Evolutionary conservation across 306 rosid species (phyloP).

Genomic region (Ziziphus jujuba): DNA sequence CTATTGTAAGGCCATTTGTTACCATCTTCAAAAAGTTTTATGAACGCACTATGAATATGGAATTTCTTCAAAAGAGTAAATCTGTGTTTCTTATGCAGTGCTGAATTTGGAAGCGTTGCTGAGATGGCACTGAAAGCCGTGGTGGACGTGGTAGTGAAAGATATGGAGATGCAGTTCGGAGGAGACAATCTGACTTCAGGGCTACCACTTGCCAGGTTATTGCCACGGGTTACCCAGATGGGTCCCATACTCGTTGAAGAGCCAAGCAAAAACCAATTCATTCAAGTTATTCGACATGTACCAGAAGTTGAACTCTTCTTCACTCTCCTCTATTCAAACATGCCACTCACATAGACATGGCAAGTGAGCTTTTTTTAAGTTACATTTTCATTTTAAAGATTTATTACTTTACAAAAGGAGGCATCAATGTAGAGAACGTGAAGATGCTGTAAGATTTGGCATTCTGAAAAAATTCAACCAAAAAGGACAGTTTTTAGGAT

Average conservation of each 20-base stretch:
- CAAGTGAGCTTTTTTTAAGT: slow-evolving; percentile 22
- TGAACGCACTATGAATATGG: not conserved
- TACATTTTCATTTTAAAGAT: slow-evolving; percentile 21
- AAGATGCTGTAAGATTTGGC: slow-evolving; percentile 16
- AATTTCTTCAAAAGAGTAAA: not conserved
- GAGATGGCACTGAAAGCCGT: slow-evolving; percentile 61
- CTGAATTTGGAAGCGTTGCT: slow-evolving; percentile 61
- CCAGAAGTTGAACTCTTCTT: slow-evolving; percentile 82
- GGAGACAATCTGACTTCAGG: slow-evolving; percentile 57
- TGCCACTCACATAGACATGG: slow-evolving; percentile 43
- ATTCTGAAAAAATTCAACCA: slow-evolving; percentile 15
- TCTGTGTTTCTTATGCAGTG: slow-evolving; percentile 42
- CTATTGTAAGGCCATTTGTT: not conserved
- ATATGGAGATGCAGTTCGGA: slow-evolving; percentile 52
- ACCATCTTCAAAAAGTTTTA: not conserved
- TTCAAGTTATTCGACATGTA: slow-evolving; percentile 47
- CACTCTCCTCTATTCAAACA: slow-evolving; percentile 79
- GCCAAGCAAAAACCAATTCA: slow-evolving; percentile 67
- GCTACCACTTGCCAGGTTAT: slow-evolving; percentile 63
- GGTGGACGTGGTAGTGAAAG: slow-evolving; percentile 53
- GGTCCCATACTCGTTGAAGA: slow-evolving; percentile 76
- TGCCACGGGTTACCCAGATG: slow-evolving; percentile 74
- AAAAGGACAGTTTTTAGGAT: slow-evolving; percentile 34
- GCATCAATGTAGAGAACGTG: slow-evolving; percentile 35
- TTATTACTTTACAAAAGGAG: slow-evolving; percentile 29